Conservation (phyloP, 768 basidiomycete genomes). For the Lentinula sp. region DNA sequence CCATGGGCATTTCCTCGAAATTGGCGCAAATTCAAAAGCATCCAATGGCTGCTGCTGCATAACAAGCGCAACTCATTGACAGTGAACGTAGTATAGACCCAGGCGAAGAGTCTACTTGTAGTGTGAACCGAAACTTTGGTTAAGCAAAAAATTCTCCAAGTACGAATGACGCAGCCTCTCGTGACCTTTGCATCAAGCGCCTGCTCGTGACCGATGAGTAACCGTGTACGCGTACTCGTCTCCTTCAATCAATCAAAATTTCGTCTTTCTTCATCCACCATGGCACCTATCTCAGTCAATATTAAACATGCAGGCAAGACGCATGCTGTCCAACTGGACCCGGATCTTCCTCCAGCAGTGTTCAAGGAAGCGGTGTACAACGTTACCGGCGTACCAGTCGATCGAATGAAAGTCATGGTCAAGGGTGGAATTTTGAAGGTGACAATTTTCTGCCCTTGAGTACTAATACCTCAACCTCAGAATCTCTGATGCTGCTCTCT, state of each 20-base stretch:
- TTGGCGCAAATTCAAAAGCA: not conserved
- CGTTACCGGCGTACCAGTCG: conserved; percentile 78
- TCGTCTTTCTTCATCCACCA: conserved; percentile 15
- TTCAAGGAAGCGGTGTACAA: conserved; percentile 86
- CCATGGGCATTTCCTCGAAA: not conserved
- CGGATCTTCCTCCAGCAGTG: conserved; percentile 55
- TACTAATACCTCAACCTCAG: not conserved
- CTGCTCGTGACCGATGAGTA: not conserved
- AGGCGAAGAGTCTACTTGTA: not conserved
- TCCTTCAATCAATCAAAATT: not conserved
- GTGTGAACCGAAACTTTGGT: too few species aligned
- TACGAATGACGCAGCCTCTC: not conserved
- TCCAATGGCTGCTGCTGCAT: not conserved
- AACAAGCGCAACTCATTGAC: not conserved
- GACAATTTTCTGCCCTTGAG: conserved; percentile 4
- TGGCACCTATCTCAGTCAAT: conserved; percentile 69
- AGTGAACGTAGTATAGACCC: not conserved
- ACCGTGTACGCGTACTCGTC: not conserved
- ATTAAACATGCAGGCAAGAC: conserved; percentile 90
- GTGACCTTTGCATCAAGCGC: not conserved
- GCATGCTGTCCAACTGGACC: conserved; percentile 65
- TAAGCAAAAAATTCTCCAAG: not conserved
- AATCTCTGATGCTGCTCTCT: not conserved
- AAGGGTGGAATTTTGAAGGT: conserved; percentile 91
- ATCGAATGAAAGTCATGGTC: conserved; percentile 97